Evolutionary conservation across 2,329 filamentous ascomycete species (phyloP), one percentile per base, ranked within the genome.

Genomic region (Mariannaea elegans): DNA sequence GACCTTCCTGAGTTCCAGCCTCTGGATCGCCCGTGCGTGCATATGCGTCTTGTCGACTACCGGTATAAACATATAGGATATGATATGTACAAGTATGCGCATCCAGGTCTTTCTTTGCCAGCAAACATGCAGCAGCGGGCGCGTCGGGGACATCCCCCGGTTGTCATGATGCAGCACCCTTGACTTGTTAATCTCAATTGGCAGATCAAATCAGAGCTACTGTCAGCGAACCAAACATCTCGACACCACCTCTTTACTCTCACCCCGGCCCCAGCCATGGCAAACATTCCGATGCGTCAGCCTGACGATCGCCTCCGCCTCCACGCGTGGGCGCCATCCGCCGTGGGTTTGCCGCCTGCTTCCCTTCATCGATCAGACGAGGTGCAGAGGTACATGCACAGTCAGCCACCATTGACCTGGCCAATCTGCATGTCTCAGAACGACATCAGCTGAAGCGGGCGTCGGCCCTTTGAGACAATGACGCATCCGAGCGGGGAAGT

Each of bases 351-450:
- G 24, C n/a, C 41, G n/a, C 9, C 29, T 29, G 13, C 10, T 9
- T 14, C 45, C 2, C 27, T 19, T 27, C 34, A 13, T 16, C 39
- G 18, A 23, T 42, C 9, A 21, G 7, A 12, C 27, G 12, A 31
- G 27, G 27, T 31, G 27, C 27, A 31, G 7, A 7, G n/a, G 32
- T 29, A 29, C 19, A 45, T 29, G 41, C 47, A 38, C 48, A 16
- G 36, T 29, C 54, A 39, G 31, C 19, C 32, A 12, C 16, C 48
- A 42, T 24, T 32, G 27, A 12, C 5, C 19, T 36, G 32, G 32
- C 32, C 39, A 29, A 13, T 21, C 12, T 18, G 41, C 48, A 46
- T 52, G 41, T 58, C 55, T 52, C 42, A 42, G 36, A 24, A 23
- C 42, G 29, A 36, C 42, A 44, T 39, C 34, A 44, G 41, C 41